These are phyloP conservation scores for Phytopythium helicoides DNA, from an alignment of 352 stramenopile genomes.

Conservation along the genomic window DNA sequence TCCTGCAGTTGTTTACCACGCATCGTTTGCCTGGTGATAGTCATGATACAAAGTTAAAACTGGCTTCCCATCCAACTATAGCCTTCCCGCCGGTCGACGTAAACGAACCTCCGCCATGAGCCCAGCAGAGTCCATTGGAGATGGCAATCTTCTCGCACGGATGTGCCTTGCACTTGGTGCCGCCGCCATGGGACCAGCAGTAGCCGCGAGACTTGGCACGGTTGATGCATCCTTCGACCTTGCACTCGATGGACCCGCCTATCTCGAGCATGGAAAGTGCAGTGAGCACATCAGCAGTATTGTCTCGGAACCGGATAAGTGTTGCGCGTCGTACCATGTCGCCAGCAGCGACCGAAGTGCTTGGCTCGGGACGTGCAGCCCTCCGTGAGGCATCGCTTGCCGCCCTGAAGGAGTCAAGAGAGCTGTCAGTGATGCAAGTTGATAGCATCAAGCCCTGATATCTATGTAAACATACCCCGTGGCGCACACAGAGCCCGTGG, in stretches of 20 bases:
- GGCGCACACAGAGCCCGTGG: constrained; percentile 46
- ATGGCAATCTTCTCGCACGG: constrained; percentile 79
- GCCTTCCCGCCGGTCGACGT: constrained; percentile 18
- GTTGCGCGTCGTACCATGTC: constrained; percentile 37
- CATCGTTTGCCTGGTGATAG: constrained; percentile 62
- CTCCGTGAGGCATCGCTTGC: constrained; percentile 56
- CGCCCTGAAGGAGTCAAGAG: constrained; percentile 28
- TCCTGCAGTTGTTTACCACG: constrained; percentile 62
- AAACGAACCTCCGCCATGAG: constrained; percentile 62
- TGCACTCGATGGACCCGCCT: constrained; percentile 75
- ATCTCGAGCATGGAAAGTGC: background rate
- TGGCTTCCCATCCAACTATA: too few relatives aligned
- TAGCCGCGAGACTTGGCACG: constrained; percentile 84
- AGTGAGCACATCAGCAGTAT: too few relatives aligned
- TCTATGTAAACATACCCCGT: constrained; percentile 27
- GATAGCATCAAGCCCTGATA: background rate
- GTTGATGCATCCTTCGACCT: constrained; percentile 65
- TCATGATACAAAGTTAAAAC: background rate
- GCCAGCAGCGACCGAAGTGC: constrained; percentile 71
- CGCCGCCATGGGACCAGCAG: constrained; percentile 84
- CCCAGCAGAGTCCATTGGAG: constrained; percentile 75
- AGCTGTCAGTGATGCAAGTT: background rate
- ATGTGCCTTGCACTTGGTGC: constrained; percentile 74
- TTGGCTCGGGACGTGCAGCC: constrained; percentile 74
- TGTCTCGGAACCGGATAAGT: too few relatives aligned